phyloP scores from a whole-genome alignment of 169 alveolate species.

The Nephromyces sp. region DNA sequence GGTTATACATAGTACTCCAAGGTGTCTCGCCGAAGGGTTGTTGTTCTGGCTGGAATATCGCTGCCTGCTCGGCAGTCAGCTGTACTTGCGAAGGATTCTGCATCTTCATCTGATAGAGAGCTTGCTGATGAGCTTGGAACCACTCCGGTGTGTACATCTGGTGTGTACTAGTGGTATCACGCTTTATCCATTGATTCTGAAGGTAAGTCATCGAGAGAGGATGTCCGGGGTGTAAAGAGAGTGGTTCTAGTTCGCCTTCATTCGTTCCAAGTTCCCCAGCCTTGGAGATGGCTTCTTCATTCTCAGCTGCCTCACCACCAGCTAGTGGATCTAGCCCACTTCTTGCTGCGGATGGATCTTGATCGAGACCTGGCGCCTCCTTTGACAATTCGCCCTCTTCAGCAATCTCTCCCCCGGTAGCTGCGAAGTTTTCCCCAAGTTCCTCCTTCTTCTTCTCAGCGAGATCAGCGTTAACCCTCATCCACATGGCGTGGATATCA shows the following conservation, averaged over 20 bases:
- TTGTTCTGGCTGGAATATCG: slow-evolving; percentile 30
- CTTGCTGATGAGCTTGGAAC: slow-evolving; percentile 55
- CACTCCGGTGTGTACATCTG: slow-evolving; percentile 61
- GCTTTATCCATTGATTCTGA: slow-evolving; percentile 54
- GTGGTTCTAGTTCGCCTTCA: slow-evolving; percentile 40
- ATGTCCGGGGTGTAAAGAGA: slow-evolving; percentile 53
- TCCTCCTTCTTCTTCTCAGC: slow-evolving; percentile 38
- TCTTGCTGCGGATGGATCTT: background rate
- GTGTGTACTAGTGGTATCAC: slow-evolving; percentile 46
- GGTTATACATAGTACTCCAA: too few relatives aligned
- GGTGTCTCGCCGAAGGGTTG: slow-evolving; percentile 38
- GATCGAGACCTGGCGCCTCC: background rate
- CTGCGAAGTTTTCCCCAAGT: slow-evolving; percentile 37
- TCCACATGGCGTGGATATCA: slow-evolving; percentile 75
- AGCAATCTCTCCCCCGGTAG: slow-evolving; percentile 35
- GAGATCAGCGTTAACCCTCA: slow-evolving; percentile 69
- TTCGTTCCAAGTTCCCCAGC: slow-evolving; percentile 18
- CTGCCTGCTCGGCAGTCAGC: slow-evolving; percentile 53
- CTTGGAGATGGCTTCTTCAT: too few relatives aligned
- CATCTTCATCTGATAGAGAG: slow-evolving; percentile 44
- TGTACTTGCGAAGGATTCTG: slow-evolving; percentile 53
- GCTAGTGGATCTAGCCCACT: background rate
- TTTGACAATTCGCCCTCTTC: slow-evolving; percentile 34
- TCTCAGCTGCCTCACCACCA: too few relatives aligned
- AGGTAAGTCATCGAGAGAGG: slow-evolving; percentile 58